Percentiles rank a stretch among this genome's conserved stretches.
These are phyloP conservation scores for Diatrype stigma DNA, from an alignment of 2,329 filamentous ascomycete genomes.

Conservation along the genomic window DNA sequence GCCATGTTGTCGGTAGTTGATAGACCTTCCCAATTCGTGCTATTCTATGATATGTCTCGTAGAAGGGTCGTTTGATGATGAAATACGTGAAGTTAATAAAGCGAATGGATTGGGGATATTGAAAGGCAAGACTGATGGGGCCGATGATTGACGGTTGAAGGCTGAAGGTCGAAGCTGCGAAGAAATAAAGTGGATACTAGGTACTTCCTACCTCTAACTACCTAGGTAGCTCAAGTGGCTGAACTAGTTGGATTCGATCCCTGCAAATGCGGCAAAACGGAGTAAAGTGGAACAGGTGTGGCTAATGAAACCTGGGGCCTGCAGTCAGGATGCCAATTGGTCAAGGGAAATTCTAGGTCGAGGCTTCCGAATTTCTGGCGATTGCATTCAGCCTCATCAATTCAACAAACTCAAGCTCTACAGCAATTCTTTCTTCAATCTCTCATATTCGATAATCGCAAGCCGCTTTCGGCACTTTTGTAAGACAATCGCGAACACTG, in stretches of 20 bases:
- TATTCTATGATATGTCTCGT: conserved; percentile 1
- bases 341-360: conserved; percentile 5
- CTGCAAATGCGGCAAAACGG: no score
- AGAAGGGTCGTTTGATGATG: background rate
- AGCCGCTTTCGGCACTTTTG: no score
- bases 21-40: no score
- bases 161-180: background rate
- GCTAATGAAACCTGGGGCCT: background rate
- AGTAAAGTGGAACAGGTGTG: background rate
- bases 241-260: no score
- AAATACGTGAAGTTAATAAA: background rate
- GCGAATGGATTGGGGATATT: background rate
- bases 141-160: background rate
- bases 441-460: background rate
- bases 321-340: conserved; percentile 8
- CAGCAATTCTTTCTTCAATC: conserved; percentile 1
- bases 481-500: no score
- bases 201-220: no score
- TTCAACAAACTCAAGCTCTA: background rate
- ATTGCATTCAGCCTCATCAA: conserved; percentile 16
- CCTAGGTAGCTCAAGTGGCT: no score
- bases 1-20: conserved; percentile 79
- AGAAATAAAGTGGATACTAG: background rate
- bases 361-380: conserved; percentile 11
- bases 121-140: background rate